Percentiles rank a stretch among this genome's conserved stretches.
Conservation (phyloP, 345 rosid species). For the Euclidium syriacum region DNA sequence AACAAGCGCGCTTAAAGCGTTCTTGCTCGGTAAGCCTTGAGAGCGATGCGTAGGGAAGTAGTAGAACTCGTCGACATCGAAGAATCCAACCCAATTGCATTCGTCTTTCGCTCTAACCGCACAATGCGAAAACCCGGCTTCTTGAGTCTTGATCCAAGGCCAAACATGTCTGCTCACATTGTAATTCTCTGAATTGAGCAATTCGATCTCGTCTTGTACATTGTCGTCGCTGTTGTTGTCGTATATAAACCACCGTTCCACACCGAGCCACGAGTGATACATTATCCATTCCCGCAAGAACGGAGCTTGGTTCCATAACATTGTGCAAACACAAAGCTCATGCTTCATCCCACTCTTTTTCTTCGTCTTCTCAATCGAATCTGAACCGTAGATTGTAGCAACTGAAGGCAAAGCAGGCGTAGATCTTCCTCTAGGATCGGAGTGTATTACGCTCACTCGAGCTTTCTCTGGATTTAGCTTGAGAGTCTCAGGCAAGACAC, state of each 20-base stretch:
- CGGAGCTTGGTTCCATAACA: slow-evolving; percentile 94
- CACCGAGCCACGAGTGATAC: slow-evolving; percentile 92
- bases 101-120: slow-evolving; percentile 68
- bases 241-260: slow-evolving; percentile 92
- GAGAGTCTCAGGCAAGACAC: slow-evolving; percentile 64
- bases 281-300: slow-evolving; percentile 74
- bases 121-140: slow-evolving; percentile 96
- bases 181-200: slow-evolving; percentile 49
- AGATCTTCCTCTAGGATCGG: slow-evolving; percentile 21
- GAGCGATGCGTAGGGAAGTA: slow-evolving; percentile 52
- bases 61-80: slow-evolving; percentile 94
- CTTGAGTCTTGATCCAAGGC: slow-evolving; percentile 99
- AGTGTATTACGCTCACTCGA: slow-evolving; percentile 21
- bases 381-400: slow-evolving; percentile 63
- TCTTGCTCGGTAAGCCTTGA: slow-evolving; percentile 41
- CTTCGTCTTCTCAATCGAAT: slow-evolving; percentile 24
- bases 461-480: slow-evolving; percentile 44
- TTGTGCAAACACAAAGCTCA: slow-evolving; percentile 85
- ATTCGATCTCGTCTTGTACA: slow-evolving; percentile 47
- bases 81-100: slow-evolving; percentile 92
- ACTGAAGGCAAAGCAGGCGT: slow-evolving; percentile 25
- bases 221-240: slow-evolving; percentile 91
- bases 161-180: slow-evolving; percentile 73
- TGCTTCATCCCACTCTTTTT: slow-evolving; percentile 35
- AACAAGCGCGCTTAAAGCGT: slow-evolving; percentile 52